Evolutionary conservation across 768 basidiomycete genomes (phyloP).

Genomic region (Clathrus columnatus): DNA sequence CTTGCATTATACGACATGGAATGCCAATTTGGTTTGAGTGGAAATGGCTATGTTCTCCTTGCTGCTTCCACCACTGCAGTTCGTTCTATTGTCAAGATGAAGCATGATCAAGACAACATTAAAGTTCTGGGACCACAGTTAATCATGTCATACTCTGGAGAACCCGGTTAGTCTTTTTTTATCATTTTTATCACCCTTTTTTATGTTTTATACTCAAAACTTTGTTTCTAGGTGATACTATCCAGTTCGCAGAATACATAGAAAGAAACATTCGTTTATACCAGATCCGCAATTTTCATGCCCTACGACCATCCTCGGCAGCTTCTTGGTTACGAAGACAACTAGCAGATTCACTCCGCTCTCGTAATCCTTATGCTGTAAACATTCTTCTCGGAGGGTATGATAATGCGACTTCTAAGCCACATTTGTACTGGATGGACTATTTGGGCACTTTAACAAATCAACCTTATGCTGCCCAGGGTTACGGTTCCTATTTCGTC

Average conservation of each 20-base stretch:
- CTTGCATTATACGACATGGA: constrained; percentile 48
- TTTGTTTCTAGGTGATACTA: constrained; percentile 67
- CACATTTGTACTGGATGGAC: constrained; percentile 92
- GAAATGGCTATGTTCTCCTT: constrained; percentile 89
- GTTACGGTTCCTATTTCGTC: constrained; percentile 90
- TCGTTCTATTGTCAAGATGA: constrained; percentile 96
- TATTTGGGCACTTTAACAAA: constrained; percentile 84
- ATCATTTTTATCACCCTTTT: constrained; percentile 1
- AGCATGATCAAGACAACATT: constrained; percentile 94
- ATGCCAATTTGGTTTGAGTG: constrained; percentile 81
- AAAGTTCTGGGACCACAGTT: constrained; percentile 84
- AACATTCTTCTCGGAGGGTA: constrained; percentile 91
- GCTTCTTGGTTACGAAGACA: constrained; percentile 92
- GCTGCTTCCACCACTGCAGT: constrained; percentile 86
- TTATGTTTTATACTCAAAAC: background rate
- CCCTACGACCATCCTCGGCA: constrained; percentile 83
- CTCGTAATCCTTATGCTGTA: constrained; percentile 80
- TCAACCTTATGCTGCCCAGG: constrained; percentile 92
- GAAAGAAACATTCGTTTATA: constrained; percentile 94
- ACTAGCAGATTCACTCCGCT: constrained; percentile 83
- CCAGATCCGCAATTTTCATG: constrained; percentile 87
- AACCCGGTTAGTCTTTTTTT: constrained; percentile 55
- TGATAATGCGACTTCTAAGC: constrained; percentile 58
- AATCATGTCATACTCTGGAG: constrained; percentile 91
- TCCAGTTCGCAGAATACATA: constrained; percentile 93